Evolutionary conservation across 2,329 filamentous ascomycete genomes (phyloP).

Genomic region (Fusarium floridanum): DNA sequence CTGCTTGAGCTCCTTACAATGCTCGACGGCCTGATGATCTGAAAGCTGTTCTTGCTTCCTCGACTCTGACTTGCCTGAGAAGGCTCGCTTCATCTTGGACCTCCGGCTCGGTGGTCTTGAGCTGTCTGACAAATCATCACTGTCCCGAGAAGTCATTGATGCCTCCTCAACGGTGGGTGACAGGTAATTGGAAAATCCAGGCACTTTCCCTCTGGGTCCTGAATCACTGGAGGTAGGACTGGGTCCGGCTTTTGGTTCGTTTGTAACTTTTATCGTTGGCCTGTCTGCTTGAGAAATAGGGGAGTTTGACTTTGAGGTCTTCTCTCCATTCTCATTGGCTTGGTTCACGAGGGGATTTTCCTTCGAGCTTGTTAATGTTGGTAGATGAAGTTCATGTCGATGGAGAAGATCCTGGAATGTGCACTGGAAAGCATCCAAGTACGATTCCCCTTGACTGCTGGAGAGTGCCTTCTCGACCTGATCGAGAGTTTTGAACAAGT

Average conservation of each 20-base stretch:
- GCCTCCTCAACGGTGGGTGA: neutral
- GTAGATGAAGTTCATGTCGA: neutral
- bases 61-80: neutral
- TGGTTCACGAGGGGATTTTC: neutral
- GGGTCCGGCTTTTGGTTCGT: neutral
- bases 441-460: neutral
- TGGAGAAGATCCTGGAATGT: neutral
- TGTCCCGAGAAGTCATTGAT: neutral
- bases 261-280: neutral
- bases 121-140: neutral
- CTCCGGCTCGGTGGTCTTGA: neutral
- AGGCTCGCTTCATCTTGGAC: neutral
- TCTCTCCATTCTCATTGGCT: neutral
- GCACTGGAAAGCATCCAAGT: neutral
- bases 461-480: neutral
- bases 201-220: neutral
- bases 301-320: rapidly evolving
- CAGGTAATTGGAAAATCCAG: neutral
- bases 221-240: neutral
- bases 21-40: neutral
- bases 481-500: neutral
- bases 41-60: neutral
- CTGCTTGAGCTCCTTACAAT: neutral
- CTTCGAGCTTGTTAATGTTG: neutral
- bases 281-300: neutral